Conservation (phyloP, 2,329 filamentous ascomycete genomes). For the Trichophaea hybrida region DNA sequence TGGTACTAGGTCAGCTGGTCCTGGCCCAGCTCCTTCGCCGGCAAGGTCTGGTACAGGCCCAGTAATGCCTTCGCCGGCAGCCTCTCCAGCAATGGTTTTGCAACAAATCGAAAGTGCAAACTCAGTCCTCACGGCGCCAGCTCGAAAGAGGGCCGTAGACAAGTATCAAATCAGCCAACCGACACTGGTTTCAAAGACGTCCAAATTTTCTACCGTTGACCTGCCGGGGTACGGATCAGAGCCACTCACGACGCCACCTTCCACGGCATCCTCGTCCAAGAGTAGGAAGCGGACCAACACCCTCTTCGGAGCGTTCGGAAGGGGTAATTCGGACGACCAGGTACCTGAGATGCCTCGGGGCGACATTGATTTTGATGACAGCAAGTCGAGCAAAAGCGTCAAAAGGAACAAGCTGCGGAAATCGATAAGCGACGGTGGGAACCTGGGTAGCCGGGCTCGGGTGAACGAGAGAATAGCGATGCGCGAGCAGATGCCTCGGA, state of each 20-base stretch:
- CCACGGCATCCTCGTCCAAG: neutral
- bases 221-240: slow-evolving; percentile 7
- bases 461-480: slow-evolving; percentile 13
- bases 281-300: slow-evolving; percentile 1
- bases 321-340: slow-evolving; percentile 10
- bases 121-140: slow-evolving; percentile 8
- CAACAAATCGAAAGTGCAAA: neutral
- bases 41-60: neutral
- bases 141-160: slow-evolving; percentile 18
- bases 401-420: slow-evolving; percentile 17
- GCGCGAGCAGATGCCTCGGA: slow-evolving; percentile 16
- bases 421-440: slow-evolving; percentile 22
- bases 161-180: slow-evolving; percentile 21
- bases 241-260: neutral
- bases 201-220: slow-evolving; percentile 17
- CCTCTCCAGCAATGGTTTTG: slow-evolving; percentile 11
- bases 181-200: slow-evolving; percentile 20
- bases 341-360: slow-evolving; percentile 5
- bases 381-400: slow-evolving; percentile 16
- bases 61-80: slow-evolving; percentile 4
- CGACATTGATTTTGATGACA: slow-evolving; percentile 19
- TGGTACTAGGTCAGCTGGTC: neutral
- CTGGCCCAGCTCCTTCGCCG: neutral
- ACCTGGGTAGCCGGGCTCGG: slow-evolving; percentile 13
- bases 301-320: slow-evolving; percentile 4